A percentile compares a stretch with the other conserved stretches of the same genome.
Conservation (phyloP, 225 moss, liverwort and hornwort genomes). For the Bryum argenteum region DNA sequence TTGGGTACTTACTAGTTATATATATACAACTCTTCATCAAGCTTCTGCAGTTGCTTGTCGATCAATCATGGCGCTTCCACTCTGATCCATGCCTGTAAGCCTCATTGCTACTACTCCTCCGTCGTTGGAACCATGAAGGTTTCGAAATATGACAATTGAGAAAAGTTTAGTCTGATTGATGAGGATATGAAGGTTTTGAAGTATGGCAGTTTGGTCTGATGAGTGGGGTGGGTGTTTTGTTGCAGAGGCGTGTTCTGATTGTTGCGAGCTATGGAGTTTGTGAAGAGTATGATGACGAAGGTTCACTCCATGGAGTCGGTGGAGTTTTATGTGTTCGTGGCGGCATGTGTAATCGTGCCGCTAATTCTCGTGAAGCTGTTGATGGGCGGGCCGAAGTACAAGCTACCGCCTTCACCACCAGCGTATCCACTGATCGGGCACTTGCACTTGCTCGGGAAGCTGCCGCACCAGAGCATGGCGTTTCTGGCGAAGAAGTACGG, state of each 20-base stretch:
- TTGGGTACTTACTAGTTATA: no score
- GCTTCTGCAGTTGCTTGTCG: no score
- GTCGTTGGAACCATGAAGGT: neutral
- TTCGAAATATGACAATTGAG: neutral
- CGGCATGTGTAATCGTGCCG: constrained; percentile 16
- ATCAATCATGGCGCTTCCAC: no score
- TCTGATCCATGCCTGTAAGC: no score
- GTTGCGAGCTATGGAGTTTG: constrained; percentile 15
- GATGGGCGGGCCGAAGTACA: neutral
- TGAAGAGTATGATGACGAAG: constrained; percentile 6
- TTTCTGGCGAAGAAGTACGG: constrained; percentile 46
- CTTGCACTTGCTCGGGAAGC: constrained; percentile 44
- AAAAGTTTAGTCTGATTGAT: neutral
- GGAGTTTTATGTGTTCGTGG: constrained; percentile 17
- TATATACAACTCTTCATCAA: no score
- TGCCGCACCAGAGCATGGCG: constrained; percentile 42
- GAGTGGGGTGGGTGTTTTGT: neutral
- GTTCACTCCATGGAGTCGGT: neutral
- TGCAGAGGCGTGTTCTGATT: neutral
- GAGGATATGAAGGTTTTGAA: neutral
- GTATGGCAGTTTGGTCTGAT: neutral
- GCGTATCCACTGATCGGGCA: constrained; percentile 48
- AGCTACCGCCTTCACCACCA: constrained; percentile 51
- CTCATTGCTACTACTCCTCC: neutral
- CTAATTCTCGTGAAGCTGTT: constrained; percentile 9